phyloP scores from a whole-genome alignment of 192 early-diverging fungal species.

The Cetraspora pellucida region DNA sequence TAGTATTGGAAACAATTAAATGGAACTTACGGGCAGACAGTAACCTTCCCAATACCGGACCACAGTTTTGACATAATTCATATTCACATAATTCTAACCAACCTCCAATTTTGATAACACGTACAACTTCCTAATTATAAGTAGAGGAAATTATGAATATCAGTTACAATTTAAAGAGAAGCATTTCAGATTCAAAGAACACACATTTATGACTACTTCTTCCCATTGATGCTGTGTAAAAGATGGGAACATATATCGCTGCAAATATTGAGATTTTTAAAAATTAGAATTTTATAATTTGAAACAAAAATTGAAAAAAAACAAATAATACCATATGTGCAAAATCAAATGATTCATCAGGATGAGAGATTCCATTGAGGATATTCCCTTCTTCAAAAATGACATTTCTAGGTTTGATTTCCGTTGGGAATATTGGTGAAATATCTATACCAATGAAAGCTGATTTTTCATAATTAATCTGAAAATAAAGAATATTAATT shows the following conservation, averaged over 20 bases:
- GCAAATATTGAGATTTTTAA: too few relatives aligned
- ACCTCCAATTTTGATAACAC: conserved; percentile 42
- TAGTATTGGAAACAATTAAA: neutral
- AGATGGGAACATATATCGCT: neutral
- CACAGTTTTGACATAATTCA: conserved; percentile 27
- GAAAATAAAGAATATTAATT: too few relatives aligned
- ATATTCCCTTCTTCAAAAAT: conserved; percentile 35
- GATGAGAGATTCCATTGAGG: conserved; percentile 33
- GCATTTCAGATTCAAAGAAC: neutral
- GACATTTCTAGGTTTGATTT: conserved; percentile 42
- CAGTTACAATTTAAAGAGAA: too few relatives aligned
- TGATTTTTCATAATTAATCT: conserved; percentile 5
- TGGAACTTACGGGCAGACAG: neutral
- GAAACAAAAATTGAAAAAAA: too few relatives aligned
- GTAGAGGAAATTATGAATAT: neutral
- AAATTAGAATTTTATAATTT: too few relatives aligned
- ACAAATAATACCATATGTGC: conserved; percentile 5
- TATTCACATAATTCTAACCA: conserved; percentile 48
- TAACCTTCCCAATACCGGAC: neutral
- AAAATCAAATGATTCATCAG: conserved; percentile 33
- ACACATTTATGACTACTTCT: neutral
- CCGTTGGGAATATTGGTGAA: conserved; percentile 41
- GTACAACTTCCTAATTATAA: conserved; percentile 29
- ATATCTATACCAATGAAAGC: conserved; percentile 40
- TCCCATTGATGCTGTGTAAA: conserved; percentile 6